Base-by-base conservation (phyloP, 331 rosid species). In the Acacia concinna region DNA sequence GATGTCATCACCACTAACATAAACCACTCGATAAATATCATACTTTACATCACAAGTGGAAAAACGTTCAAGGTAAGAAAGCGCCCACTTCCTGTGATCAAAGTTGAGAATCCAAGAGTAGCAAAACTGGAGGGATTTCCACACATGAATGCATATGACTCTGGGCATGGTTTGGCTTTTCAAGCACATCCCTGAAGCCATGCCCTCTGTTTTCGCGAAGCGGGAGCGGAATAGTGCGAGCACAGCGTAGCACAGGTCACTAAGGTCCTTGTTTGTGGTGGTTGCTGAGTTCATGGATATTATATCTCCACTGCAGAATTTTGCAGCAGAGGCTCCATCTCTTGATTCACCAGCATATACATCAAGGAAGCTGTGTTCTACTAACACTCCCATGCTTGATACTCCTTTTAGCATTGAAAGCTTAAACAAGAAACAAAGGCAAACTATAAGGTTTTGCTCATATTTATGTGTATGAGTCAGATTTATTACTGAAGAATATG, bases 271-370 rank as follows among this genome's bases (percentile, higher is more conserved):
- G 0, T 31, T 56, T 1, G 79, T 79, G 23, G 88, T 71, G 20
- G 68, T 34, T 31, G 82, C 88, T 21, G 84, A 23, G 72, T 85
- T 54, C 71, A 91, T 74, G 6, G 88, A 90, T 49, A 90, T 76
- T 28, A 87, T 86, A 91, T 89, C 92, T 5, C 93, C 97, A 0
- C 68, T 82, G 32, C 85, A 79, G 62, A 94, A 79, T 63, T 86
- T 90, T 65, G 90, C 90, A 1, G 85, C 86, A 5, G 80, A 38
- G 49, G 87, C 85, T 0, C 97, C 90, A 27, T 91, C 94, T 75
- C 82, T 90, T 65, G 98, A 89, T 41, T 91, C 97, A 69, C 98
- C 98, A 0, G 83, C 98, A 2, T 90, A 86, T 1, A 90, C 86
- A 35, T 91, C 96, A 47, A 91, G 89, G 87, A 91, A 94, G 68